Evolutionary conservation across 164 flowering plant species (phyloP).

Genomic region (Liquidambar formosana): DNA sequence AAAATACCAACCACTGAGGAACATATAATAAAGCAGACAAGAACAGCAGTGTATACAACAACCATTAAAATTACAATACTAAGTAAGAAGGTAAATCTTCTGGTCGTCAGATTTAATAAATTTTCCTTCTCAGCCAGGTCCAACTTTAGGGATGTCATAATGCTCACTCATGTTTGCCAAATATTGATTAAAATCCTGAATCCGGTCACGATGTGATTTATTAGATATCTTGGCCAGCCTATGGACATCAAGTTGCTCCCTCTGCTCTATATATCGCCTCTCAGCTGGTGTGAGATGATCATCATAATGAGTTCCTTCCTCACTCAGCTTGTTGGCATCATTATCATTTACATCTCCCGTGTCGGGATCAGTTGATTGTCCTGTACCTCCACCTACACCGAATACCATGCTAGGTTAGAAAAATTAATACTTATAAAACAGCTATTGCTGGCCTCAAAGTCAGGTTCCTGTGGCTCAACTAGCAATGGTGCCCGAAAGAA

Average conservation of each 20-base stretch:
- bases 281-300: slow-evolving; percentile 87
- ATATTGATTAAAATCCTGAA: slow-evolving; percentile 89
- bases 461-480: too few species aligned
- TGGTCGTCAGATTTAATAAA: not conserved
- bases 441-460: too few species aligned
- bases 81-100: not conserved
- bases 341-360: slow-evolving; percentile 40
- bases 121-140: slow-evolving; percentile 65
- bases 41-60: not conserved
- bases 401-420: not conserved
- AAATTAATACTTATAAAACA: not conserved
- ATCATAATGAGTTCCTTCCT: slow-evolving; percentile 38
- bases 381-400: slow-evolving; percentile 45
- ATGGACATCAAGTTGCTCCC: slow-evolving; percentile 55
- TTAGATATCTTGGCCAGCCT: slow-evolving; percentile 73
- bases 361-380: slow-evolving; percentile 21
- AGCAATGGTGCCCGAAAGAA: too few species aligned
- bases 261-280: slow-evolving; percentile 81
- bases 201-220: slow-evolving; percentile 91
- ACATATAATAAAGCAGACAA: not conserved
- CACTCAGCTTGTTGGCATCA: slow-evolving; percentile 33
- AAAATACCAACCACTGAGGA: not conserved
- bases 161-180: slow-evolving; percentile 97
- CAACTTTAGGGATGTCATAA: slow-evolving; percentile 98
- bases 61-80: not conserved